Conservation (phyloP, 495 filamentous ascomycete species). For the Staphylotrichum tortipilum region DNA sequence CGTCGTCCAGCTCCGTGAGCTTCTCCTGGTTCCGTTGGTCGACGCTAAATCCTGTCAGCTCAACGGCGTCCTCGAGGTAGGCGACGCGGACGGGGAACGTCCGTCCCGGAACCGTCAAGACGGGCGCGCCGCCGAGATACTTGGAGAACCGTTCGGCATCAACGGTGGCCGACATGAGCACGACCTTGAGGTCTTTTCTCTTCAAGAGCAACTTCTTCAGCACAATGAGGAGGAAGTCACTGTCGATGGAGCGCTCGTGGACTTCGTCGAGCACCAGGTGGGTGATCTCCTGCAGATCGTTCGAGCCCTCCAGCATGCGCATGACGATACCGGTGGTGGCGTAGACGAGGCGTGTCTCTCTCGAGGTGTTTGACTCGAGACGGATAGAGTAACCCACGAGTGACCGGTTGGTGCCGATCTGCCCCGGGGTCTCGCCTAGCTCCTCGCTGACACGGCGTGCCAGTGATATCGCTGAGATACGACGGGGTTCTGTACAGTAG, state of each 20-base stretch:
- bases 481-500: conserved; percentile 90
- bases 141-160: conserved; percentile 84
- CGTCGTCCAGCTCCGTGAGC: conserved; percentile 47
- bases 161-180: conserved; percentile 95
- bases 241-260: conserved; percentile 90
- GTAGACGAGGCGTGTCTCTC: conserved; percentile 75
- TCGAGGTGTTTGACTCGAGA: conserved; percentile 74
- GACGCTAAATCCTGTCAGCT: conserved; percentile 62
- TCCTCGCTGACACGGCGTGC: conserved; percentile 90
- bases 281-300: conserved; percentile 77
- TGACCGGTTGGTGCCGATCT: conserved; percentile 72
- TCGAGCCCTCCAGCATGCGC: conserved; percentile 86
- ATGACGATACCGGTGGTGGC: conserved; percentile 87
- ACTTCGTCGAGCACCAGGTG: conserved; percentile 93
- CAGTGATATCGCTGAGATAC: conserved; percentile 92
- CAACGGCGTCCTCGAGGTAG: conserved; percentile 86
- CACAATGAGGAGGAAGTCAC: conserved; percentile 87
- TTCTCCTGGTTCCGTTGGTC: conserved; percentile 42
- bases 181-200: conserved; percentile 64
- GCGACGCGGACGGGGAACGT: conserved; percentile 85
- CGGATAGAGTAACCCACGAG: conserved; percentile 91
- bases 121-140: conserved; percentile 75
- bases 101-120: conserved; percentile 81
- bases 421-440: conserved; percentile 71
- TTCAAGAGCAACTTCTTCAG: conserved; percentile 68